Conservation (phyloP, 768 basidiomycete species). For the Lentinula guzmanii region DNA sequence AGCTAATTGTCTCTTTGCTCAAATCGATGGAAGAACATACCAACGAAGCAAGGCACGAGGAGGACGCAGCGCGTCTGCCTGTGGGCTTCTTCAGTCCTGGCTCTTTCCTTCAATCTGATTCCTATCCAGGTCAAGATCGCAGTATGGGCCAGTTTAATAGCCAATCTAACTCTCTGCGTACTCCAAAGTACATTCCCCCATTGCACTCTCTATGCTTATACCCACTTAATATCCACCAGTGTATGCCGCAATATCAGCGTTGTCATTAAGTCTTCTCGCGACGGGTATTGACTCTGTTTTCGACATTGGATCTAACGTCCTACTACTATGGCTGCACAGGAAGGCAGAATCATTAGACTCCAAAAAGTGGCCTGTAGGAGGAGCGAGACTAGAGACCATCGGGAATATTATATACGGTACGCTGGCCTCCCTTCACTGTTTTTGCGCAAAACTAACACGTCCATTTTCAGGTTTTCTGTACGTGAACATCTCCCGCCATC, state of each 20-base stretch:
- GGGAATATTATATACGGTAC: conserved; percentile 81
- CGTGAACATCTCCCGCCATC: background rate
- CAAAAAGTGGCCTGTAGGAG: conserved; percentile 90
- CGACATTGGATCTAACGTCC: conserved; percentile 76
- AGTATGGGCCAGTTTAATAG: conserved; percentile 71
- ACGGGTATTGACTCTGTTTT: conserved; percentile 86
- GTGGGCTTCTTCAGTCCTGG: conserved; percentile 18
- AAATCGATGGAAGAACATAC: conserved; percentile 65
- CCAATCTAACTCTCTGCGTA: conserved; percentile 67
- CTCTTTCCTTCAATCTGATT: background rate
- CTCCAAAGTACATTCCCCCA: conserved; percentile 53
- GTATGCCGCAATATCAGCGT: conserved; percentile 84
- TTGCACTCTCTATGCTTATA: background rate
- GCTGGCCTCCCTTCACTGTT: background rate
- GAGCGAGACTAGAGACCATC: conserved; percentile 81
- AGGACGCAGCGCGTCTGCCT: conserved; percentile 38
- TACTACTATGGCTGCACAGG: conserved; percentile 73
- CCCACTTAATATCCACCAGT: conserved; percentile 37
- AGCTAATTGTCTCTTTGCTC: conserved; percentile 55
- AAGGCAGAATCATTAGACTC: conserved; percentile 66
- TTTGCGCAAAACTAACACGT: background rate
- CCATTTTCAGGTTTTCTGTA: conserved; percentile 33
- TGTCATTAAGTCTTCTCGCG: conserved; percentile 83
- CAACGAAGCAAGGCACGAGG: conserved; percentile 47
- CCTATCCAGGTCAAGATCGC: conserved; percentile 75